phyloP scores from a whole-genome alignment of 2,329 filamentous ascomycete species.

The Sporothrix humicola region DNA sequence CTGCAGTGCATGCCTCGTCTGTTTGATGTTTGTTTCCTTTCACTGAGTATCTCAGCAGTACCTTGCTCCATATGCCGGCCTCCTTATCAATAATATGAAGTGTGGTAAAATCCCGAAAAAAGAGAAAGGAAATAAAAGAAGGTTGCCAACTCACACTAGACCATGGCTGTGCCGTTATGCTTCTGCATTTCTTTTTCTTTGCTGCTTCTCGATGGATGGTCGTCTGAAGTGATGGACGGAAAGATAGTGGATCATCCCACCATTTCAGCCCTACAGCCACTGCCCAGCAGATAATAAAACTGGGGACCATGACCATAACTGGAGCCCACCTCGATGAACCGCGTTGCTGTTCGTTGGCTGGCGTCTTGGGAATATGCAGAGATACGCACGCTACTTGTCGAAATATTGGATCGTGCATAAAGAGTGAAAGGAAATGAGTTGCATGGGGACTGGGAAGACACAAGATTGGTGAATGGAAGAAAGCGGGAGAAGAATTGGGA shows the following conservation, averaged over 20 bases:
- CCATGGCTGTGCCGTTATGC: neutral
- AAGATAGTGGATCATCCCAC: constrained; percentile 9
- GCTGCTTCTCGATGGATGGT: neutral
- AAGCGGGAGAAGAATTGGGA: neutral
- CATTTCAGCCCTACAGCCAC: constrained; percentile 21
- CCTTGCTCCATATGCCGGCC: neutral
- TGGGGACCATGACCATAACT: neutral
- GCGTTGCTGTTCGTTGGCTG: neutral
- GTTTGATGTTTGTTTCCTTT: neutral
- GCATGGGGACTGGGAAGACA: neutral
- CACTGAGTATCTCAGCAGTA: too few species aligned
- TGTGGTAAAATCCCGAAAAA: neutral
- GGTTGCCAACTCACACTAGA: neutral
- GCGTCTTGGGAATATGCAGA: too few species aligned
- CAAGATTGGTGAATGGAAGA: neutral
- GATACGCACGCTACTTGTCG: neutral
- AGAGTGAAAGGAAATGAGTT: neutral
- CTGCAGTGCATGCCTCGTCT: neutral
- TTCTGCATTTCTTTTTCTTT: neutral
- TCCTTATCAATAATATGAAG: neutral
- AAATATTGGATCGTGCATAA: neutral
- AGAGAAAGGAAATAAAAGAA: neutral
- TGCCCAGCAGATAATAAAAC: neutral
- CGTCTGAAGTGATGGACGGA: neutral
- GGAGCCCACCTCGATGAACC: neutral